Conservation (phyloP, 495 filamentous ascomycete genomes). For the Bombardia bombarda region DNA sequence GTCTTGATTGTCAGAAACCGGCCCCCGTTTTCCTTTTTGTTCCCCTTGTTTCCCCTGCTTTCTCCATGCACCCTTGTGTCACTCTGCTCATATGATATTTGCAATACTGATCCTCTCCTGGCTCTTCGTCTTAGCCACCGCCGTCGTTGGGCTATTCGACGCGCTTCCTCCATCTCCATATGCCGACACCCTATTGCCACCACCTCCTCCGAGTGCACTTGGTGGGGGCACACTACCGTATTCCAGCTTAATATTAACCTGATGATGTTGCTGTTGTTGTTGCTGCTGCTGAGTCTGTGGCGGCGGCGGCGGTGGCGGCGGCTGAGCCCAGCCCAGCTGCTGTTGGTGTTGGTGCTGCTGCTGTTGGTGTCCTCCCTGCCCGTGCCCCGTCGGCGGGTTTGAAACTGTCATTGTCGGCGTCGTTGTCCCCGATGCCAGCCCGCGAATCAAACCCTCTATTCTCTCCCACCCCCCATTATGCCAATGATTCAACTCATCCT, state of each 20-base stretch:
- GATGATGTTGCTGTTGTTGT: too few species aligned
- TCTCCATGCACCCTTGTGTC: too few species aligned
- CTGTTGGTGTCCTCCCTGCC: too few species aligned
- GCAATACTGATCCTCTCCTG: conserved; percentile 68
- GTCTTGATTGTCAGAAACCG: too few species aligned
- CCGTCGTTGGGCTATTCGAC: conserved; percentile 21
- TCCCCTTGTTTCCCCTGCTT: too few species aligned
- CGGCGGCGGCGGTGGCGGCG: conserved; percentile 15
- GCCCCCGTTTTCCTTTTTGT: too few species aligned
- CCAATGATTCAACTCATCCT: conserved; percentile 21
- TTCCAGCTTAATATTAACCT: too few species aligned
- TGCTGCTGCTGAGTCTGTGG: conserved; percentile 12
- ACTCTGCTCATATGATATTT: conserved; percentile 55
- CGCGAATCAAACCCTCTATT: conserved; percentile 17
- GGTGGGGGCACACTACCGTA: conserved; percentile 16
- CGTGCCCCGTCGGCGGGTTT: too few species aligned
- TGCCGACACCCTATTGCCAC: conserved; percentile 11
- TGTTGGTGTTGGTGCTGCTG: neutral
- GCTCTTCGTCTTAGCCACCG: conserved; percentile 26
- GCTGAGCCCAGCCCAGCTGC: conserved; percentile 3
- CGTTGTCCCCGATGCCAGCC: conserved; percentile 10
- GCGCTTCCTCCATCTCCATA: conserved; percentile 3
- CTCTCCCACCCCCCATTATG: conserved; percentile 16
- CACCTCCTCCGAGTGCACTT: neutral
- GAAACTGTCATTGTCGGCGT: conserved; percentile 3